Conservation (phyloP, 352 stramenopile species). For the Pythium coloratum region DNA sequence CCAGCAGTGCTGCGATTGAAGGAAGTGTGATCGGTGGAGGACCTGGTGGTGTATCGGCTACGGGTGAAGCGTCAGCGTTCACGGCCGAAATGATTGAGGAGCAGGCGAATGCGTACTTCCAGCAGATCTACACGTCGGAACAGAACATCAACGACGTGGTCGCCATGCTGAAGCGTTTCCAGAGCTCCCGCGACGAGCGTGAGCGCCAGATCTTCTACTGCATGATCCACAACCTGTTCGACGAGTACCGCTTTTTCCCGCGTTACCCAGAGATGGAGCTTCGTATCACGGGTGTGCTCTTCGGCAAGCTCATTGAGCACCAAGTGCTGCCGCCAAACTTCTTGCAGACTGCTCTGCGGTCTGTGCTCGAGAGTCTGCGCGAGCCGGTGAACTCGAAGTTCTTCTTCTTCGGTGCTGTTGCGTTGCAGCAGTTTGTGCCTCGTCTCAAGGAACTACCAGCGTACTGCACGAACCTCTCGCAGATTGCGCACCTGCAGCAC, state of each 20-base stretch:
- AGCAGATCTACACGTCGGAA: constrained; percentile 99
- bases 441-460: constrained; percentile 96
- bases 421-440: constrained; percentile 97
- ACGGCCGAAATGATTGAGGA: constrained; percentile 97
- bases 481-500: constrained; percentile 97
- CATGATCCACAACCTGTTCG: constrained; percentile 99
- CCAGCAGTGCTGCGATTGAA: constrained; percentile 20
- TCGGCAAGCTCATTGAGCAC: constrained; percentile 98
- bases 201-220: constrained; percentile 99
- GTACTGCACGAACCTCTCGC: constrained; percentile 97
- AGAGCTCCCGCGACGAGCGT: constrained; percentile 92
- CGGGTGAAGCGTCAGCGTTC: constrained; percentile 40
- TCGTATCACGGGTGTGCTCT: constrained; percentile 98
- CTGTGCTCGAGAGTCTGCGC: constrained; percentile 96
- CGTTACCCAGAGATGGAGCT: constrained; percentile 99
- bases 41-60: neutral
- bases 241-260: constrained; percentile 99
- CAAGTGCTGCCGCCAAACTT: constrained; percentile 98
- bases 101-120: constrained; percentile 98
- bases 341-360: constrained; percentile 96
- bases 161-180: constrained; percentile 98
- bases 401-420: constrained; percentile 98
- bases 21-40: constrained; percentile 15
- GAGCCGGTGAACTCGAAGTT: constrained; percentile 97
- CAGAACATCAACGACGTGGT: constrained; percentile 98